Evolutionary conservation across 2,329 filamentous ascomycete species (phyloP), one percentile per base, ranked within the genome.

Genomic region (Claviceps humidiphila): DNA sequence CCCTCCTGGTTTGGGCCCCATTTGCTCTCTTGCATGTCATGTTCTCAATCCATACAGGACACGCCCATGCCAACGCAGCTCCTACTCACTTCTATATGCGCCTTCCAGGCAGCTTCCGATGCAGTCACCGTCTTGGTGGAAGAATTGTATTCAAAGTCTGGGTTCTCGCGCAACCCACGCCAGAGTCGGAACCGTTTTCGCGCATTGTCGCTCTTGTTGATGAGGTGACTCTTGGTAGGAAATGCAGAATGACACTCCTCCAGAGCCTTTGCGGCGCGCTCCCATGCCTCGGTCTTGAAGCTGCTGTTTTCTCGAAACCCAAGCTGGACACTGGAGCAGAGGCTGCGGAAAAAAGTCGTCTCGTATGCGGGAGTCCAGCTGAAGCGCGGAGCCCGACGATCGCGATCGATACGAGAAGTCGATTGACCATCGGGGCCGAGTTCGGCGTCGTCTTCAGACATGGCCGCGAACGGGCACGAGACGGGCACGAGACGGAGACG

Each of bases 201-300:
- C 54, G 78, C 78, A 63, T 81, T 81, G 65, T 81, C 78, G 57
- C 76, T 78, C 66, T 81, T 81, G 68, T 81, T 81, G 64, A 81
- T 79, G 39, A 81, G 73, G 51, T 81, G 78, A 58, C 72, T 75
- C 66, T 81, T 81, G 55, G 77, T 73, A n/a, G 77, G 76, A 56
- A 72, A 78, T 46, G 77, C 76, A 59, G 70, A 69, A 59, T 81
- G 78, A 51, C 71, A 72, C 34, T 77, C 74, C 64, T 75, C 72
- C 51, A 81, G 65, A 37, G 75, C 76, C 47, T 71, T 67, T 52
- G 74, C 72, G 46, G 78, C 78, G 57, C 76, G 75, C 53, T 80
- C 75, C 78, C 78, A 81, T 1, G 77, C 78, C 60, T 80, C 77
- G 17, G 74, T 70, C 64, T 81, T 81, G 70, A 81, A 81, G 68